Evolutionary conservation across 2,329 filamentous ascomycete genomes (phyloP).

Genomic region (Endothia cerciana): DNA sequence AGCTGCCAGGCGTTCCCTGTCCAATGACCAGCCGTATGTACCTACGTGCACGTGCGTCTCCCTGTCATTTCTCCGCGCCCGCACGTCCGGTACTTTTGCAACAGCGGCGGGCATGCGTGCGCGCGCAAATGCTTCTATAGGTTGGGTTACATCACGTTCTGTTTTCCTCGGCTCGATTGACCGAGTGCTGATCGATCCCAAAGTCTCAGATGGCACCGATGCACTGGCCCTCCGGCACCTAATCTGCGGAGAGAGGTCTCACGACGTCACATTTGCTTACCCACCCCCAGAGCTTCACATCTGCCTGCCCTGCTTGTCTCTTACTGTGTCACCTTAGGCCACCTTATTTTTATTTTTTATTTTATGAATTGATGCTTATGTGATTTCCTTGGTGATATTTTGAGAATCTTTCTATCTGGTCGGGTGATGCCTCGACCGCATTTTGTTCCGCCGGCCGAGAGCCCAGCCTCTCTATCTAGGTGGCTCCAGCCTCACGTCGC

Average conservation of each 20-base stretch:
- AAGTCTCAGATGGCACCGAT: slow-evolving; percentile 4
- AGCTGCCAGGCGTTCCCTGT: slow-evolving; percentile 16
- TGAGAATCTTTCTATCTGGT: not conserved
- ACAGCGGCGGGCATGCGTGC: not conserved
- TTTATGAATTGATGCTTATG: slow-evolving; percentile 8
- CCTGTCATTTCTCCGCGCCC: not conserved
- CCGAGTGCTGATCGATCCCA: slow-evolving; percentile 1
- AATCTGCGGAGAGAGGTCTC: not conserved
- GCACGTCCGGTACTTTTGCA: not conserved
- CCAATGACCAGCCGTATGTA: slow-evolving; percentile 4
- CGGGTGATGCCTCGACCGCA: too few species aligned
- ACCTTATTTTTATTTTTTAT: not conserved
- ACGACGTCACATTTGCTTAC: slow-evolving; percentile 11
- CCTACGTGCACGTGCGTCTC: slow-evolving; percentile 9
- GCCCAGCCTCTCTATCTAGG: not conserved
- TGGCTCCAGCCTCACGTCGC: not conserved
- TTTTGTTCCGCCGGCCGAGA: not conserved
- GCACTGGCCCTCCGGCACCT: not conserved
- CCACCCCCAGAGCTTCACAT: not conserved
- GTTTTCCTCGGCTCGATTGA: not conserved
- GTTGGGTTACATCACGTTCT: slow-evolving; percentile 2
- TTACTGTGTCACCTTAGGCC: not conserved
- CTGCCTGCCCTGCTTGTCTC: not conserved
- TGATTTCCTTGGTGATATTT: not conserved
- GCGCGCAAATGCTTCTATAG: not conserved